These are phyloP conservation scores for Dryas alaskensis DNA, from an alignment of 306 rosid genomes.

Conservation along the genomic window DNA sequence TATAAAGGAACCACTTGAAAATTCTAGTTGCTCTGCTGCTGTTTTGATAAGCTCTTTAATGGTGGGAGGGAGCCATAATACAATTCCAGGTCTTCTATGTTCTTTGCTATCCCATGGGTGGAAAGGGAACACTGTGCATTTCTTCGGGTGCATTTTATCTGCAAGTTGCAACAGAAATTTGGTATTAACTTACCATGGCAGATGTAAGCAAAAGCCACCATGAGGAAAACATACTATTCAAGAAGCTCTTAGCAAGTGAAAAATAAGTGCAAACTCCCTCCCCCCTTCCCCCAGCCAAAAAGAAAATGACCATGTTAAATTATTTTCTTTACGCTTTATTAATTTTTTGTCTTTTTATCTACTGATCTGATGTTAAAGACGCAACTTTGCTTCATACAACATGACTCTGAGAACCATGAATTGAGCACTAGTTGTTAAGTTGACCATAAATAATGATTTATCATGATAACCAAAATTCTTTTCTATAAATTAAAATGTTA, in stretches of 20 bases:
- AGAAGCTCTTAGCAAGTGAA: no score
- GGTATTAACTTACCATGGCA: not conserved
- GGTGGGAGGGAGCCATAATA: slow-evolving; percentile 68
- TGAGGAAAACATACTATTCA: no score
- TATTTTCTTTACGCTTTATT: no score
- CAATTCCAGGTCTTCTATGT: slow-evolving; percentile 60
- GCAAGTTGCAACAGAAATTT: slow-evolving; percentile 27
- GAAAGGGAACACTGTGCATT: slow-evolving; percentile 84
- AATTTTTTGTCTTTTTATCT: no score
- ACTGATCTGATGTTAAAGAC: no score
- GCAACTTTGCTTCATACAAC: no score
- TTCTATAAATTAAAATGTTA: no score
- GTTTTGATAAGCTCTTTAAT: slow-evolving; percentile 59
- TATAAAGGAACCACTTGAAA: slow-evolving; percentile 40
- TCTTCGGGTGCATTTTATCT: slow-evolving; percentile 61
- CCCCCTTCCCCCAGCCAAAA: no score
- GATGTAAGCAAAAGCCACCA: not conserved
- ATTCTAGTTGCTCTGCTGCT: slow-evolving; percentile 50
- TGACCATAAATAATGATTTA: not conserved
- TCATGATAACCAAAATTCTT: no score
- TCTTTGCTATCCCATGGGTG: slow-evolving; percentile 84
- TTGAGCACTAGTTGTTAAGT: not conserved
- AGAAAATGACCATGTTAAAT: no score
- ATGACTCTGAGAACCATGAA: not conserved
- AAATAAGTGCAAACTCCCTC: no score